These are phyloP conservation scores for Artemisia tridentata DNA, from an alignment of 129 eudicot species.

Conservation along the genomic window DNA sequence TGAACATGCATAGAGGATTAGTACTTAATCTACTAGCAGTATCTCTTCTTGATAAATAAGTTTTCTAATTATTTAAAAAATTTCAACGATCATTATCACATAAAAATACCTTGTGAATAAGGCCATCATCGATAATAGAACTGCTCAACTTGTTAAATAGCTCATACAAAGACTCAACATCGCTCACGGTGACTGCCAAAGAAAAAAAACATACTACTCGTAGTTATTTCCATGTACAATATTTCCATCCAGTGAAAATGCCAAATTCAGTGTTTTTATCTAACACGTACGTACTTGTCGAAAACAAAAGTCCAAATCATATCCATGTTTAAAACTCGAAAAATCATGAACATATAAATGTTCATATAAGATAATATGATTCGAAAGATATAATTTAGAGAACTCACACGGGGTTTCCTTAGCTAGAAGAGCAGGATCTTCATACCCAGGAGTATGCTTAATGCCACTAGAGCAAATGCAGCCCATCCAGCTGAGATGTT, in stretches of 20 bases:
- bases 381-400: background rate
- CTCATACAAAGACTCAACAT: conserved; percentile 87
- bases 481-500: conserved; percentile 48
- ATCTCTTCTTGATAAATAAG: no score
- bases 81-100: background rate
- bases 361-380: background rate
- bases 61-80: no score
- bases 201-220: no score
- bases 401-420: conserved; percentile 84
- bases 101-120: conserved; percentile 78
- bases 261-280: background rate
- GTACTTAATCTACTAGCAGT: no score
- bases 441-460: conserved; percentile 63
- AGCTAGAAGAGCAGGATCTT: conserved; percentile 68
- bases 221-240: no score
- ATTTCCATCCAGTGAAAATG: background rate
- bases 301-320: background rate
- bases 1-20: conserved; percentile 14
- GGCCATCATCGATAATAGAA: conserved; percentile 82
- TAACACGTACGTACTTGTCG: background rate
- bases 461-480: conserved; percentile 51
- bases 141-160: conserved; percentile 86
- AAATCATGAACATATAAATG: background rate
- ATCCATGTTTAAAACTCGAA: background rate
- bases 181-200: conserved; percentile 84